Evolutionary conservation across 1,284 basidiomycete genomes (phyloP).

Genomic region (Moniliophthora roreri): DNA sequence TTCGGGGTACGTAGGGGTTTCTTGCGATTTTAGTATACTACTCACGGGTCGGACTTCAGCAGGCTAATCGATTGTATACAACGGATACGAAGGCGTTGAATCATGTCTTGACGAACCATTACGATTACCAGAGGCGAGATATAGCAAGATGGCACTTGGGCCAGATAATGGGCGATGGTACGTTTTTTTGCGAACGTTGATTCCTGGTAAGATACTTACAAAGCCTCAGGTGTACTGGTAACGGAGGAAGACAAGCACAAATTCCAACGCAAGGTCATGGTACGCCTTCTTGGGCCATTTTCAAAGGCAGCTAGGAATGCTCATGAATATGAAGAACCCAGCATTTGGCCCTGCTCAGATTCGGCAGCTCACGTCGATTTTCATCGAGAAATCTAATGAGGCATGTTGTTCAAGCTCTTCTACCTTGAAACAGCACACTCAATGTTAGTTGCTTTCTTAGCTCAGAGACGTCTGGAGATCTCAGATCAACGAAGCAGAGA

Average conservation of each 20-base stretch:
- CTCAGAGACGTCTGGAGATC: conserved; percentile 44
- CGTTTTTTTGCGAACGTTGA: neutral
- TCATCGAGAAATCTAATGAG: conserved; percentile 15
- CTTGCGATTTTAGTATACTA: neutral
- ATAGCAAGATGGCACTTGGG: conserved; percentile 32
- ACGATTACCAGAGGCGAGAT: conserved; percentile 47
- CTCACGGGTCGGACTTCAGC: neutral
- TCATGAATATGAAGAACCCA: conserved; percentile 11
- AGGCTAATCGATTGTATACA: conserved; percentile 44
- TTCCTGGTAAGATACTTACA: neutral
- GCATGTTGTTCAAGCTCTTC: neutral
- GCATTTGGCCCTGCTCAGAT: conserved; percentile 16
- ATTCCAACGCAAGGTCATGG: conserved; percentile 17
- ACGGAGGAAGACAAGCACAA: conserved; percentile 14
- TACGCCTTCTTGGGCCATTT: neutral
- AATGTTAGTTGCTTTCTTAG: conserved; percentile 24
- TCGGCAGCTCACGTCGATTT: conserved; percentile 13
- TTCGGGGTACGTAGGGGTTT: conserved; percentile 39
- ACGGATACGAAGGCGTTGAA: conserved; percentile 49
- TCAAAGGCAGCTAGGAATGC: neutral
- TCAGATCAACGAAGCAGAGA: conserved; percentile 27
- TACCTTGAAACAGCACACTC: neutral
- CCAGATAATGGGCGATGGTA: conserved; percentile 47
- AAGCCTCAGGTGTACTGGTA: conserved; percentile 6
- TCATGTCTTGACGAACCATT: conserved; percentile 46